These are phyloP conservation scores for Pelargonium nanum DNA, from an alignment of 345 rosid species.

Conservation along the genomic window DNA sequence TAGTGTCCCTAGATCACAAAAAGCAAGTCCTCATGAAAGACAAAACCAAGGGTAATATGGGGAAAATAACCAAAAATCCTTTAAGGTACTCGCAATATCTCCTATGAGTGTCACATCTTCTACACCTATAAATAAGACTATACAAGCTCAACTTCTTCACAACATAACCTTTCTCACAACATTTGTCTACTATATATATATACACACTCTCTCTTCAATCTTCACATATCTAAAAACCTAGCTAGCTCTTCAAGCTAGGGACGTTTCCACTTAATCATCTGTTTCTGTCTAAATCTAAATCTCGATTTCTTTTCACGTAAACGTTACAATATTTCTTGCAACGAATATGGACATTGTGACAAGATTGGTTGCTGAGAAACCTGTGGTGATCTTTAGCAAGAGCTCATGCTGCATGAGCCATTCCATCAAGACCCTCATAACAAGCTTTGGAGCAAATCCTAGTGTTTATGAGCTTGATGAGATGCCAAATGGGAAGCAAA, in stretches of 20 bases:
- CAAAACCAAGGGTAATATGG: neutral
- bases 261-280: too few relatives aligned
- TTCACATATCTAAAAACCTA: too few relatives aligned
- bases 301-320: too few relatives aligned
- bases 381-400: too few relatives aligned
- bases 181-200: too few relatives aligned
- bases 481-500: constrained; percentile 15
- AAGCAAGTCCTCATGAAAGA: neutral
- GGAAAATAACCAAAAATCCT: neutral
- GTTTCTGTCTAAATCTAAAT: too few relatives aligned
- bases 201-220: too few relatives aligned
- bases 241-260: too few relatives aligned
- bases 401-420: too few relatives aligned
- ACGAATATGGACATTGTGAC: neutral
- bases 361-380: constrained; percentile 5
- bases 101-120: neutral
- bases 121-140: neutral
- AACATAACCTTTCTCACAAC: too few relatives aligned
- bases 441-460: constrained; percentile 24
- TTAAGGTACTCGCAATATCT: neutral
- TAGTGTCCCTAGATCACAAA: too few relatives aligned
- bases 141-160: neutral
- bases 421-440: constrained; percentile 4
- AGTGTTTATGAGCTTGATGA: constrained; percentile 19
- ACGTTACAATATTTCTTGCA: too few relatives aligned